Evolutionary conservation across 2,329 filamentous ascomycete species (phyloP).

Genomic region (Chalara sp.): DNA sequence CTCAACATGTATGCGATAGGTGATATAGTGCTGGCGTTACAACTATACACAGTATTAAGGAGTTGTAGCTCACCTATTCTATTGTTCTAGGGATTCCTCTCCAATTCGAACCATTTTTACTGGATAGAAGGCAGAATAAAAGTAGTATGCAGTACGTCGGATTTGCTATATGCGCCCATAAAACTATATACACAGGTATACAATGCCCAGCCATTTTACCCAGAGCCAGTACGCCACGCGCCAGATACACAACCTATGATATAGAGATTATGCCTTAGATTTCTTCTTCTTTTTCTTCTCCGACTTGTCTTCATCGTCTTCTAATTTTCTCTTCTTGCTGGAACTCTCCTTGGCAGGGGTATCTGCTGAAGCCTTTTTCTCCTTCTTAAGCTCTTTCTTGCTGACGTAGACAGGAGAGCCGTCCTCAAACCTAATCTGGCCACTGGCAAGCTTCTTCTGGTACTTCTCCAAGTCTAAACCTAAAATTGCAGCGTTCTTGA

Average conservation of each 20-base stretch:
- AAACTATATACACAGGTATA: neutral
- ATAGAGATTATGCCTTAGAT: slow-evolving; percentile 20
- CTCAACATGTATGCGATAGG: too few species aligned
- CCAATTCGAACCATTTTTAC: too few species aligned
- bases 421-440: slow-evolving; percentile 63
- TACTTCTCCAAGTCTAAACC: slow-evolving; percentile 71
- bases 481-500: slow-evolving; percentile 53
- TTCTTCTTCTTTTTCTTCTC: slow-evolving; percentile 55
- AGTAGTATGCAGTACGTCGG: too few species aligned
- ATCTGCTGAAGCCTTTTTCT: slow-evolving; percentile 39
- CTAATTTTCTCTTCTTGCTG: slow-evolving; percentile 65
- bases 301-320: slow-evolving; percentile 50
- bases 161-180: neutral
- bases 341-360: slow-evolving; percentile 34
- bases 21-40: too few species aligned
- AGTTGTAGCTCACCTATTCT: too few species aligned
- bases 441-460: slow-evolving; percentile 70
- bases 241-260: slow-evolving; percentile 12
- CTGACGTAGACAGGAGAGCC: slow-evolving; percentile 61
- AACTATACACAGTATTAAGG: too few species aligned
- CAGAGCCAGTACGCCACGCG: neutral
- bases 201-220: neutral
- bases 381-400: slow-evolving; percentile 73
- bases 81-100: too few species aligned
- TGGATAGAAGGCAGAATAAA: too few species aligned